Conservation (phyloP, 805 yeast species). For the Candida rishiriensis region DNA sequence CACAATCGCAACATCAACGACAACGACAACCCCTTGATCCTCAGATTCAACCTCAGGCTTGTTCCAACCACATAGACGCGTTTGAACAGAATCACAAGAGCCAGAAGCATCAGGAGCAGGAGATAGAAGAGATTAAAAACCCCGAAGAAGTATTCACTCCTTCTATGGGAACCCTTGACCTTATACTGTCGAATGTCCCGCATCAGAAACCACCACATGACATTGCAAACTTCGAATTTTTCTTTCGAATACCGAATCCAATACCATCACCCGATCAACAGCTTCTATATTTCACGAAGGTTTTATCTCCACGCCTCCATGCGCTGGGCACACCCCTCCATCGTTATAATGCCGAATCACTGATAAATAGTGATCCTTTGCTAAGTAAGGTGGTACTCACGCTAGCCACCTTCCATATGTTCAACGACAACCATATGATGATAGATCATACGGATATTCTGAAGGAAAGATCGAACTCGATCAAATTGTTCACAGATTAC, state of each 20-base stretch:
- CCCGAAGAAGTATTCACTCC: neutral
- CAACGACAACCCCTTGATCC: too few relatives aligned
- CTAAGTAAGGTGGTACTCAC: conserved; percentile 17
- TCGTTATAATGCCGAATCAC: neutral
- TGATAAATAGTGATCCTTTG: conserved; percentile 11
- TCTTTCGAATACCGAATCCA: conserved; percentile 1
- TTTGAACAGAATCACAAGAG: neutral
- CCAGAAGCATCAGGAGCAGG: neutral
- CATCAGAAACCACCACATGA: neutral
- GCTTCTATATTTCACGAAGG: conserved; percentile 18
- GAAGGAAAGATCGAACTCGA: conserved; percentile 10
- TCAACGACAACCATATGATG: conserved; percentile 4
- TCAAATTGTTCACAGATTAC: conserved; percentile 11
- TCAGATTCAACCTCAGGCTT: too few relatives aligned
- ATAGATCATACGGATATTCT: conserved; percentile 6
- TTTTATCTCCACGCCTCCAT: conserved; percentile 23
- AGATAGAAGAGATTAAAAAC: neutral
- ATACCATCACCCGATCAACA: conserved; percentile 8
- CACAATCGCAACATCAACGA: too few relatives aligned
- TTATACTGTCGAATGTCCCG: neutral
- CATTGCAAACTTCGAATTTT: neutral
- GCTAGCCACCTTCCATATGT: conserved; percentile 21
- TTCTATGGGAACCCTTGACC: neutral
- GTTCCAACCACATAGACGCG: neutral
- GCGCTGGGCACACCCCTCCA: conserved; percentile 15